Conservation (phyloP, 2,329 filamentous ascomycete genomes). For the Fusarium sp. region DNA sequence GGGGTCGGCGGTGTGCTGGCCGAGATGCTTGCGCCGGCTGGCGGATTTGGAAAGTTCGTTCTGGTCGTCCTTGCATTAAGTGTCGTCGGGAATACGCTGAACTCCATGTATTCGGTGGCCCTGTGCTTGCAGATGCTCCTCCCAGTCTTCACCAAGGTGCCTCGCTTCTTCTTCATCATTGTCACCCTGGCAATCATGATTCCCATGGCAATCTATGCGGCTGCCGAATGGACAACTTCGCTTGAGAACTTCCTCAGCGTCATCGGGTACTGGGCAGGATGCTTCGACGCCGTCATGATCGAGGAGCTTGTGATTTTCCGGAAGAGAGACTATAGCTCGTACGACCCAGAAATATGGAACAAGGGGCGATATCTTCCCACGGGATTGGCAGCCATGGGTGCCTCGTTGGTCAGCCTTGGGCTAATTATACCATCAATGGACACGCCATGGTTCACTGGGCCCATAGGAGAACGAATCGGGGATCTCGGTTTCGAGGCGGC, state of each 20-base stretch:
- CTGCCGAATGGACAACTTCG: slow-evolving; percentile 55
- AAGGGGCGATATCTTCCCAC: slow-evolving; percentile 55
- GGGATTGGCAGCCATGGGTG: slow-evolving; percentile 57
- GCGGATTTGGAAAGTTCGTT: slow-evolving; percentile 52
- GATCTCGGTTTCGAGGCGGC: slow-evolving; percentile 61
- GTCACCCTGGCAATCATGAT: slow-evolving; percentile 56
- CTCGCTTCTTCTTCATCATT: slow-evolving; percentile 57
- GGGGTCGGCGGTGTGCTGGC: slow-evolving; percentile 48
- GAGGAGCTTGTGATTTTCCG: slow-evolving; percentile 59
- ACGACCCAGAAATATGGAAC: slow-evolving; percentile 59
- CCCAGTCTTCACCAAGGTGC: slow-evolving; percentile 54
- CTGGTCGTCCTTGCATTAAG: slow-evolving; percentile 49
- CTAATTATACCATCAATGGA: slow-evolving; percentile 57
- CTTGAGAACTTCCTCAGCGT: slow-evolving; percentile 58
- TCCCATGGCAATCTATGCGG: slow-evolving; percentile 56
- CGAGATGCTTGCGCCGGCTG: slow-evolving; percentile 48
- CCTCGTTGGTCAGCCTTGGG: slow-evolving; percentile 56
- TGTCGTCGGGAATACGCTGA: slow-evolving; percentile 53
- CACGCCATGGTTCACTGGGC: slow-evolving; percentile 58
- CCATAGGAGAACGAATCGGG: slow-evolving; percentile 56
- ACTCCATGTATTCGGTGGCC: slow-evolving; percentile 55
- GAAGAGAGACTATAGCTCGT: slow-evolving; percentile 53
- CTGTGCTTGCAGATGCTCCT: slow-evolving; percentile 57
- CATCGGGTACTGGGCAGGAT: slow-evolving; percentile 61
- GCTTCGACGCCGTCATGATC: slow-evolving; percentile 57